phyloP scores from a whole-genome alignment of 306 rosid species.

The Quercus gilva region DNA sequence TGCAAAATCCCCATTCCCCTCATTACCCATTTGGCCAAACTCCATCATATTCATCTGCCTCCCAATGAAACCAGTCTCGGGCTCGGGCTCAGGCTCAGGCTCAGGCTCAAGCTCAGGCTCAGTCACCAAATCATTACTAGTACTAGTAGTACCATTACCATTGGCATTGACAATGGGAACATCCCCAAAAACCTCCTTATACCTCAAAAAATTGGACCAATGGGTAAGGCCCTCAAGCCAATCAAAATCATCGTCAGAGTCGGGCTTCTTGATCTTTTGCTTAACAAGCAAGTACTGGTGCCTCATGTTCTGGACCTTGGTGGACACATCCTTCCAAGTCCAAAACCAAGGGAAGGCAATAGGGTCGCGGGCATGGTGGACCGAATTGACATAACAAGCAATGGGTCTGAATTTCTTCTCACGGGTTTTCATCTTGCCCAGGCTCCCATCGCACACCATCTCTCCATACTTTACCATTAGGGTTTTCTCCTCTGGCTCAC shows the following conservation, averaged over 20 bases:
- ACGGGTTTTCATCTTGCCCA: slow-evolving; percentile 83
- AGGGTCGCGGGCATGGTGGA: slow-evolving; percentile 70
- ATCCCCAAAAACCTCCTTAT: slow-evolving; percentile 94
- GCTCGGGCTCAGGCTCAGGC: too few relatives aligned
- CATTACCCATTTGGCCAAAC: slow-evolving; percentile 76
- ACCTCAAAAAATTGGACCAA: slow-evolving; percentile 94
- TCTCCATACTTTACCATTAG: slow-evolving; percentile 83
- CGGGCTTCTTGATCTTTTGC: slow-evolving; percentile 91
- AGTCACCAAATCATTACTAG: slow-evolving; percentile 48
- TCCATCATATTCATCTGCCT: slow-evolving; percentile 68
- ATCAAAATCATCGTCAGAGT: slow-evolving; percentile 60
- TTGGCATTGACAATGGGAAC: slow-evolving; percentile 37
- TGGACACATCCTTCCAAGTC: slow-evolving; percentile 96
- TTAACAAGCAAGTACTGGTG: slow-evolving; percentile 92
- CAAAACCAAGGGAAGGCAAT: slow-evolving; percentile 88
- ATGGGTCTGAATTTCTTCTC: slow-evolving; percentile 93
- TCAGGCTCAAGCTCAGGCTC: too few relatives aligned
- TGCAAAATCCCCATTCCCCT: slow-evolving; percentile 65
- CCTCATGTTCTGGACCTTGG: slow-evolving; percentile 98
- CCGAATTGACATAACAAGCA: slow-evolving; percentile 79
- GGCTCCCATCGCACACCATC: slow-evolving; percentile 78
- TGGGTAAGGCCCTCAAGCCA: slow-evolving; percentile 86
- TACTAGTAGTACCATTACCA: slow-evolving; percentile 1
- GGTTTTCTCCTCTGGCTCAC: slow-evolving; percentile 92
- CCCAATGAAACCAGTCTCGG: slow-evolving; percentile 37